Conservation (phyloP, 768 basidiomycete species). For the Lactifluus echinatus region DNA sequence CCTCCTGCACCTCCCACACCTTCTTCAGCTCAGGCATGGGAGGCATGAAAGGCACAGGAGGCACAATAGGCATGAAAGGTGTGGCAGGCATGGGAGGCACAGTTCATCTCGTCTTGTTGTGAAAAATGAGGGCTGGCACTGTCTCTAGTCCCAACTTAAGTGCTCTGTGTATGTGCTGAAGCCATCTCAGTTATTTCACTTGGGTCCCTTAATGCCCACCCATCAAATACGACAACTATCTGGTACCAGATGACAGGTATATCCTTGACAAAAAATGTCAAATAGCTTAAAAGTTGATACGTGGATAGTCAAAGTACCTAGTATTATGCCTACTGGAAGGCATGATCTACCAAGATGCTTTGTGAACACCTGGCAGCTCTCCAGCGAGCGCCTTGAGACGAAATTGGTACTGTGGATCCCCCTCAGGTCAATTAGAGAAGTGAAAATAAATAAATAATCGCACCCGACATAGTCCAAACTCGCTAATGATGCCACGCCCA, state of each 20-base stretch:
- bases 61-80: no score
- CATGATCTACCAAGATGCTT: slow-evolving; percentile 75
- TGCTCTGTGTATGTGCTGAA: no score
- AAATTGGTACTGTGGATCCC: slow-evolving; percentile 68
- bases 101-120: not conserved
- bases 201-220: no score
- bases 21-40: no score
- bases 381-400: slow-evolving; percentile 73
- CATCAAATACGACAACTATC: not conserved
- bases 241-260: not conserved
- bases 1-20: no score
- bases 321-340: not conserved
- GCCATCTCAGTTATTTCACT: no score
- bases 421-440: not conserved
- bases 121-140: not conserved
- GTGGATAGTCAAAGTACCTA: not conserved
- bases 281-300: not conserved
- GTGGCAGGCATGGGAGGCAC: no score
- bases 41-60: no score
- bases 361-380: slow-evolving; percentile 79
- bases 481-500: slow-evolving; percentile 81
- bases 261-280: not conserved
- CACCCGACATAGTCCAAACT: slow-evolving; percentile 83
- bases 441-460: slow-evolving; percentile 16
- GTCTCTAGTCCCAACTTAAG: no score